These are phyloP conservation scores for Paecilomyces formosus DNA, from an alignment of 2,329 filamentous ascomycete genomes.

Conservation along the genomic window DNA sequence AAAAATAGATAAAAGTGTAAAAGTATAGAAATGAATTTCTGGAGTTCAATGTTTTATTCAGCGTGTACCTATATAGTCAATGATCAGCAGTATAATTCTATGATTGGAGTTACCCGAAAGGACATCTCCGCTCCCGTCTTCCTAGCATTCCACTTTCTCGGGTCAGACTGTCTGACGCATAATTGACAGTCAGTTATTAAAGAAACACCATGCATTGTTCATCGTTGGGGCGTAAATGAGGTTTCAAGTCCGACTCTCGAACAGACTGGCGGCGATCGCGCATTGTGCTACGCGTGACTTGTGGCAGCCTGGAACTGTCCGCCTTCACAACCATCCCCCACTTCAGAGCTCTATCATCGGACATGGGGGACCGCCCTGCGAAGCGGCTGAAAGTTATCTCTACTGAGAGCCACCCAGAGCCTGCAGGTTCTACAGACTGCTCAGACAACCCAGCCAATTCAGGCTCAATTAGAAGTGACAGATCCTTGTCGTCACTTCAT, in stretches of 20 bases:
- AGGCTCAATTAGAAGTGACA: background rate
- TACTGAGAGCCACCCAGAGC: background rate
- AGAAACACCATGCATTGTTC: background rate
- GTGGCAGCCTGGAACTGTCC: background rate
- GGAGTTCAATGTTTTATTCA: background rate
- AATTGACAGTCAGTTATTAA: background rate
- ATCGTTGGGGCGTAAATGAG: background rate
- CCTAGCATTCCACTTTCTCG: background rate
- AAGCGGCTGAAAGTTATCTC: background rate
- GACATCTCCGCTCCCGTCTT: background rate
- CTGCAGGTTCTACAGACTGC: background rate
- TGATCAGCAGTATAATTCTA: background rate
- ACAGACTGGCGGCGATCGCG: background rate
- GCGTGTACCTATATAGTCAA: background rate
- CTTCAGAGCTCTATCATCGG: background rate
- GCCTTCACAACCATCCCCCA: background rate
- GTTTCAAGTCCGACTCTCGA: background rate
- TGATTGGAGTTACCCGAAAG: background rate
- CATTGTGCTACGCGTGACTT: background rate
- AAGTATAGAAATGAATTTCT: background rate
- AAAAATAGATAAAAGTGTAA: conserved; percentile 11
- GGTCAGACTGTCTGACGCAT: background rate
- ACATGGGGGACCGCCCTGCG: background rate
- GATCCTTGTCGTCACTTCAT: conserved; percentile 17
- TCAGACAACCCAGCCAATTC: background rate